Base-by-base conservation (phyloP, 2,329 filamentous ascomycete species). In the Westerdykella sp. region DNA sequence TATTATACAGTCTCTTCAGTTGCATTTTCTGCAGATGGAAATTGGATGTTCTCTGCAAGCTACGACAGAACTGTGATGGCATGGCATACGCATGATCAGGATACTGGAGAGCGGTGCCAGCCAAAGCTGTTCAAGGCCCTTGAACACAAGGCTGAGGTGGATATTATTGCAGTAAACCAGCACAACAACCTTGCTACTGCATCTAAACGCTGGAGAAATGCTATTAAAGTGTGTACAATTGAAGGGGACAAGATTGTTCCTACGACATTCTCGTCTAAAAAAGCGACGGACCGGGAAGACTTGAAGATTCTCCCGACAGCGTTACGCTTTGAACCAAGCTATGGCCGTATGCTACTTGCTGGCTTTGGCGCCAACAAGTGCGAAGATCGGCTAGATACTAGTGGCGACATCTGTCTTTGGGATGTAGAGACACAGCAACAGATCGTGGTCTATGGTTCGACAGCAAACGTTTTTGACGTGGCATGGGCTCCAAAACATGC, bases 1-100 rank as follows among this genome's bases (percentile, higher is more conserved):
- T 83, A 77, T 51, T 74, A 73, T 51, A 81, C 76, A 11, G 73
- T 83, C 1, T 75, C 73, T 7, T 69, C 72, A 6, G 71, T 79
- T 7, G 70, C 70, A 4, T 83, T 80, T 64, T 71, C 71, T 0
- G 58, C 63, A 0, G 66, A 69, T 43, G 70, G 69, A 2, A 55
- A 68, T 6, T 57, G 58, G 2, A 66, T 80, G 39, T 77, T 72
- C 47, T 78, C 76, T 1, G 72, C 75, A 1, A 77, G 78, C 4
- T 78, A 75, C 43, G 57, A 59, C 22, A 53, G 57, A 7, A 21
- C 37, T 1, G 32, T 35, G 2, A 35, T 9, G 7, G 16, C 7
- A 14, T 35, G 32, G 32, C n/a, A 18, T 7, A 35, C 32, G 12
- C n/a, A 11, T 14, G 16, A 18, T 9, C 5, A 13, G 6, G 12